Evolutionary conservation across 108 stramenopile species (phyloP), one percentile per base, ranked within the genome.

Genomic region (Licmophora abbreviata): DNA sequence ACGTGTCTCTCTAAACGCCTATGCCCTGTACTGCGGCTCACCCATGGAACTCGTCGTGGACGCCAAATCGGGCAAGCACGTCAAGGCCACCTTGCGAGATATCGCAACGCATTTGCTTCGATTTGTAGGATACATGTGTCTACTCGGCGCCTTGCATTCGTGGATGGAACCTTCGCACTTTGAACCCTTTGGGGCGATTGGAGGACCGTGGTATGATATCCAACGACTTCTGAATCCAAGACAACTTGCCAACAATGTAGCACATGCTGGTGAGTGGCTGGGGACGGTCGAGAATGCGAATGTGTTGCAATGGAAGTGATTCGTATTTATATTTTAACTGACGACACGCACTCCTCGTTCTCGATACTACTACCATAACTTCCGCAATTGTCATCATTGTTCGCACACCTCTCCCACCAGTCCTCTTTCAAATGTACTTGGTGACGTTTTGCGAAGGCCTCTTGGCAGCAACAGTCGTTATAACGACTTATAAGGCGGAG

Each of bases 371-470:
- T 12, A 15, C 1, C 20, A 9, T 3, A 12, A 61, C 31, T 35
- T 35, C 25, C 9, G 45, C 2, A 24, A 44, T 46, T 37, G 24
- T 3, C 27, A 20, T 45, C 27, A 35, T 4, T n/a, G 17, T 21
- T 5, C 7, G 9, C 21, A 40, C 34, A 8, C 42, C 20, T 17
- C 26, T 7, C 26, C 23, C 14, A 38, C 17, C 48, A 67, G 55
- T 80, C 8, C 45, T 78, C 4, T 78, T 85, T 46, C 76, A 79
- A 61, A 21, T 78, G 9, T 69, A 76, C 52, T 48, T 85, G 54
- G 70, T 79, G 21, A 64, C 72, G 25, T 78, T 72, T 51, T 35
- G 64, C 12, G 80, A 70, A 29, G 74, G 64, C 1, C 28, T 85
- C 47, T 54, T 33, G 21, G 45, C 64, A 24, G 15, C 65, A 17